Evolutionary conservation across 345 rosid species (phyloP), one percentile per base, ranked within the genome.

Genomic region (Hypericum androsaemum): DNA sequence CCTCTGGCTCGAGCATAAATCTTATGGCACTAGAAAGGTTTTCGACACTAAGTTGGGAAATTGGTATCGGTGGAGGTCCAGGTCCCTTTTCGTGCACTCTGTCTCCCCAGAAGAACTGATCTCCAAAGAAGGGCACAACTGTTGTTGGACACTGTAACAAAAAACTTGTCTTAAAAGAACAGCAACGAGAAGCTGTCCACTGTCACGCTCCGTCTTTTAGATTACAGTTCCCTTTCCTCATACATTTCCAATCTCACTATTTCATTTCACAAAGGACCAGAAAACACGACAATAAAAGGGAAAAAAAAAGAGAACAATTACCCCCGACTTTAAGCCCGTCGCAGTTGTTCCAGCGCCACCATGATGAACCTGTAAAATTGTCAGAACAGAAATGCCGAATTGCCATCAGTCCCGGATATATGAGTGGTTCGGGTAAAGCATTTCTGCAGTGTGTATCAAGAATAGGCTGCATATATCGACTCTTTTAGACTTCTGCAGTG

Each of bases 271-370:
- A 28, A 41, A 12, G 32, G 53, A 64, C 14, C 39, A 42, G 11
- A 11, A 9, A 12, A 3, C 35, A 35, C 39, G 16, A 17, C 32
- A 39, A 50, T 7, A 10, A 17, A 54, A 49, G 47, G 35, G 15
- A 43, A 37, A 10, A 12, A 6, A 46, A 55, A 46, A 1, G 4
- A 50, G 44, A 14, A 16, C 42, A 47, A 47, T 64, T 87, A 88
- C 98, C 84, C 98, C 98, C 38, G 98, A 89, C 81, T 61, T 81
- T 47, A 92, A 76, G 66, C 98, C 98, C 0, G 95, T 78, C 41
- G 98, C 98, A 5, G 98, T 88, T 37, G 98, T 92, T 66, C 98
- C 98, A 37, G 98, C 98, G 53, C 98, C 98, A 7, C 96, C 98
- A 41, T 92, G 98, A 71, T 92, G 98, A 67, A 92, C 88, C 98